Evolutionary conservation across 495 filamentous ascomycete species (phyloP).

Genomic region (Immersiella caudata): DNA sequence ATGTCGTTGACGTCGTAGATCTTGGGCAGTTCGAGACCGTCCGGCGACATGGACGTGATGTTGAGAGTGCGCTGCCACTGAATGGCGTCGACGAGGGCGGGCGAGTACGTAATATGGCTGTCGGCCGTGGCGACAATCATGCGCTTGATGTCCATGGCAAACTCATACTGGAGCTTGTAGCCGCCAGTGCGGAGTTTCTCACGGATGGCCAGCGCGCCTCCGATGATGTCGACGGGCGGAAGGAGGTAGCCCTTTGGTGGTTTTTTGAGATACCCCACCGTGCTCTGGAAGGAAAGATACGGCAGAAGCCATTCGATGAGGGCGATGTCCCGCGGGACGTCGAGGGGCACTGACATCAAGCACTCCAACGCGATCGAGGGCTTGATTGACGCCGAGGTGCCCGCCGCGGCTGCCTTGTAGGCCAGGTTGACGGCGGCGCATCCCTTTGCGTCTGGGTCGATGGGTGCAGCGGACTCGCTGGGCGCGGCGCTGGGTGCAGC

Average conservation of each 20-base stretch:
- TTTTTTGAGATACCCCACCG: constrained; percentile 43
- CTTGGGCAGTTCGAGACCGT: constrained; percentile 32
- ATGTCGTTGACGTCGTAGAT: constrained; percentile 30
- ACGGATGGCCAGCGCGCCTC: constrained; percentile 37
- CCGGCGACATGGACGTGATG: constrained; percentile 30
- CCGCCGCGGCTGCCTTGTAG: background rate
- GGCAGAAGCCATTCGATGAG: constrained; percentile 19
- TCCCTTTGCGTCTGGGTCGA: background rate
- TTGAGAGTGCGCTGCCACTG: constrained; percentile 24
- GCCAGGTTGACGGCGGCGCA: background rate
- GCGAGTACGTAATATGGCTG: constrained; percentile 42
- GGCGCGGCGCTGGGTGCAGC: background rate
- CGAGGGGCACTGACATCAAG: constrained; percentile 17
- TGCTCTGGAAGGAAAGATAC: constrained; percentile 33
- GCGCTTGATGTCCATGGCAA: constrained; percentile 43
- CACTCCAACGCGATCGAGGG: constrained; percentile 21
- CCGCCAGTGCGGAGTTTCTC: constrained; percentile 24
- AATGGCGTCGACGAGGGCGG: constrained; percentile 29
- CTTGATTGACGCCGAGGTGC: background rate
- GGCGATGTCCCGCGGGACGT: constrained; percentile 15
- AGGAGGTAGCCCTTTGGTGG: constrained; percentile 42
- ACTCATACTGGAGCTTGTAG: constrained; percentile 52
- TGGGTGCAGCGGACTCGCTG: background rate
- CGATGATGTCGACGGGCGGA: constrained; percentile 42
- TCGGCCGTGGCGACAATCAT: constrained; percentile 44